Evolutionary conservation across 306 rosid species (phyloP).

Genomic region (Medicago ruthenica): DNA sequence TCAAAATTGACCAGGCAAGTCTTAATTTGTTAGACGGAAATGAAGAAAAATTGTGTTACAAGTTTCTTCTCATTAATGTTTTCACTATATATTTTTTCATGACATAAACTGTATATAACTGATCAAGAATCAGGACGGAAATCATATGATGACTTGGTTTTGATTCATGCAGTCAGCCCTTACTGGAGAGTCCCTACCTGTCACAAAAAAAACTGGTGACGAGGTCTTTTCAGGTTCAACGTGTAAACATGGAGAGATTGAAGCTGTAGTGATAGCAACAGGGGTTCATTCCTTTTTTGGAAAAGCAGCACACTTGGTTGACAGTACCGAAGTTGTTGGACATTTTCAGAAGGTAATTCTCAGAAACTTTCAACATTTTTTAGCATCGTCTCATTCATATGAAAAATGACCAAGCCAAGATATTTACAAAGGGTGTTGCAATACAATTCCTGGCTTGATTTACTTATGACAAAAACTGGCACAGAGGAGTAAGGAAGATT

Average conservation of each 20-base stretch:
- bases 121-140: constrained; percentile 30
- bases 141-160: constrained; percentile 36
- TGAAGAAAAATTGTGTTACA: background rate
- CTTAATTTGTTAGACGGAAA: constrained; percentile 10
- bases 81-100: background rate
- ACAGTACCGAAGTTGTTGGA: constrained; percentile 71
- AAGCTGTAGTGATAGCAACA: constrained; percentile 87
- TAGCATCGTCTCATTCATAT: constrained; percentile 11
- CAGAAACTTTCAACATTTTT: constrained; percentile 11
- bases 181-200: constrained; percentile 88
- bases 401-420: constrained; percentile 6
- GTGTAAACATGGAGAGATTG: constrained; percentile 90
- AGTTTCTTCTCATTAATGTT: background rate
- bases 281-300: constrained; percentile 86
- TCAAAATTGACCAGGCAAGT: constrained; percentile 88
- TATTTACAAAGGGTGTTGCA: constrained; percentile 2
- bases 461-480: constrained; percentile 17
- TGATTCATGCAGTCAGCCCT: constrained; percentile 79
- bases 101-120: constrained; percentile 17
- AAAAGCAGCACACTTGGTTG: constrained; percentile 86
- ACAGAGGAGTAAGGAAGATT: constrained; percentile 21
- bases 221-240: constrained; percentile 86
- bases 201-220: constrained; percentile 79
- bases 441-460: background rate
- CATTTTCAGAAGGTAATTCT: constrained; percentile 77